Evolutionary conservation across 352 stramenopile species (phyloP), one percentile per base, ranked within the genome.

Genomic region (Labyrinthula sp.): DNA sequence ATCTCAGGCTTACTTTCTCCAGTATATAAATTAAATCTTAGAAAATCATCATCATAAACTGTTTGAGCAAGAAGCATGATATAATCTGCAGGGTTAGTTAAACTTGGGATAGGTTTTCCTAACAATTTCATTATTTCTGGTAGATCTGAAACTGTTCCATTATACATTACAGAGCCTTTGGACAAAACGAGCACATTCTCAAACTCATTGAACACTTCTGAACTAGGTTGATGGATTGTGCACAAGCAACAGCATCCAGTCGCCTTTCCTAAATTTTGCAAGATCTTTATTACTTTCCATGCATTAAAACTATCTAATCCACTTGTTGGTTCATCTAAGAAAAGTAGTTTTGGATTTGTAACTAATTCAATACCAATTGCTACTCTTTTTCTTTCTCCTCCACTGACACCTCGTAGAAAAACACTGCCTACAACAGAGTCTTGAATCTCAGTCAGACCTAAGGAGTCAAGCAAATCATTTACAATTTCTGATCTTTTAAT

Each of bases 311-410:
- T 63, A 48, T 75, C 66, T 15, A 78, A 54, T 6, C 67, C 67
- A 36, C 52, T 61, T 12, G 66, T 76, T 6, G 69, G 66, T 47
- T 78, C 81, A 47, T 91, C 79, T 17, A 94, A 50, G 55, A 95
- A 87, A 34, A 95, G 45, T 29, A 93, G 62, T 54, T 79, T 79
- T n/a, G 82, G 82, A 58, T 90, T 88, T 3, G 73, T 54, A 7
- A 85, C 79, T 20, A 94, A 64, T 57, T 94, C 77, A 1, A 84
- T 68, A 30, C 68, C 82, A 47, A 94, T 92, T 0, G 75, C 77
- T 10, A 93, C 65, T 12, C 82, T 59, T 54, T 90, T 89, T 30
- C 78, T 74, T 56, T 95, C 75, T 56, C 89, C 79, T 29, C 87
- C 71, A 8, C 68, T 82, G 6, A 85, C 52, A 9, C 74, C 72